Base-by-base conservation (phyloP, 352 stramenopile genomes). In the Aphanomyces euteiches region DNA sequence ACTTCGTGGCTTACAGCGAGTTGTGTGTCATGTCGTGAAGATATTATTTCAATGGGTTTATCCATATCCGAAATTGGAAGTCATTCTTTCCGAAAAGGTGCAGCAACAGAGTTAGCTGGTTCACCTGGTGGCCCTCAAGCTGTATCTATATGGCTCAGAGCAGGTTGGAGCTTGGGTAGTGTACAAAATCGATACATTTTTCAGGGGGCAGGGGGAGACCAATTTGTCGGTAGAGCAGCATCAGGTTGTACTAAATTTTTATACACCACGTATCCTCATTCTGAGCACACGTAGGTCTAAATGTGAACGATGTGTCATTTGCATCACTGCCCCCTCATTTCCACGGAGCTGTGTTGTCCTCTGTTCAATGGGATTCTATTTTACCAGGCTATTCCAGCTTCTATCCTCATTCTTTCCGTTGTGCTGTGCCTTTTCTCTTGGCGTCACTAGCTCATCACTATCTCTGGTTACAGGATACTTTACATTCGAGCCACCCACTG, bases 41-140 rank as follows among this genome's bases (percentile, higher is more conserved):
- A 58, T 12, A 58, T 58, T 13, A 19, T 58, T 19, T 19, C 50
- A 28, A 37, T 58, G 21, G 50, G 50, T 58, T 36, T 58, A 10
- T 58, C 7, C 17, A 19, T 58, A 13, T 13, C 50, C 15, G 50
- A 58, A 19, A 19, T 58, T 7, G 50, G 50, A 36, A 58, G 50
- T 58, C 50, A 58, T 58, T 58, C 50, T 12, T 58, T 58, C 17
- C 8, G 50, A 19, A 58, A 50, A 50, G 43, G 43, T n/a, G 43
- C 17, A n/a, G 43, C 17, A n/a, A 50, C 43, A 50, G 43, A 50
- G 43, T n/a, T 50, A 2, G 10, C 43, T n/a, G 17, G 17, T 50
- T 50, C 10, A 12, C 43, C 43, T 50, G 43, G 43, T n/a, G 43
- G 43, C 10, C 43, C 43, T n/a, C 43, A 50, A 50, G 43, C 43